These are phyloP conservation scores for Cercospora sesami DNA, from an alignment of 2,329 filamentous ascomycete genomes.

Conservation along the genomic window DNA sequence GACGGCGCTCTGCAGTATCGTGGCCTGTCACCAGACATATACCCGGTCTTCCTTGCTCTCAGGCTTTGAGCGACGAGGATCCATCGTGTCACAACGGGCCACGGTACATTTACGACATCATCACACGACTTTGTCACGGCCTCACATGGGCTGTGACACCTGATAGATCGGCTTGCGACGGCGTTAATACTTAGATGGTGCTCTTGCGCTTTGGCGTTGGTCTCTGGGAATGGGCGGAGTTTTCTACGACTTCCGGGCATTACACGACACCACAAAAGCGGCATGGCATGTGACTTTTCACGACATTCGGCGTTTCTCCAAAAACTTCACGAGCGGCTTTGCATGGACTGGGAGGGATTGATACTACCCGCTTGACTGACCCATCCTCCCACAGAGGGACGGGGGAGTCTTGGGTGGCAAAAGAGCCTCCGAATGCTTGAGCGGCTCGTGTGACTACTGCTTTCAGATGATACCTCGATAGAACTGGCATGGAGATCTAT, in stretches of 20 bases:
- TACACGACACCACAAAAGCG: slow-evolving; percentile 19
- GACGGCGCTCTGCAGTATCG: slow-evolving; percentile 28
- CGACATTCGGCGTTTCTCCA: slow-evolving; percentile 18
- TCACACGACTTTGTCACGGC: slow-evolving; percentile 24
- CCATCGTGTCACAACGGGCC: slow-evolving; percentile 23
- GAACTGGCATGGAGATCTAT: slow-evolving; percentile 19
- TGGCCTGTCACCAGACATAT: slow-evolving; percentile 23
- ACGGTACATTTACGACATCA: slow-evolving; percentile 30
- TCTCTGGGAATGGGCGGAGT: slow-evolving; percentile 16
- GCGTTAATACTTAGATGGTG: slow-evolving; percentile 26
- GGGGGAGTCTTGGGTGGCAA: slow-evolving; percentile 12
- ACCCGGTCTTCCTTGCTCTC: slow-evolving; percentile 23
- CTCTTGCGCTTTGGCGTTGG: slow-evolving; percentile 12
- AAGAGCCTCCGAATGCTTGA: slow-evolving; percentile 8
- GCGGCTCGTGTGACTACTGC: slow-evolving; percentile 18
- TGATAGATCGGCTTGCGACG: slow-evolving; percentile 29
- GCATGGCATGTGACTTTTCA: slow-evolving; percentile 23
- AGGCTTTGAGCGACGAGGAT: slow-evolving; percentile 28
- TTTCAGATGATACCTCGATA: slow-evolving; percentile 24
- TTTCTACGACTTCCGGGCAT: slow-evolving; percentile 17
- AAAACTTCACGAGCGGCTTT: slow-evolving; percentile 19
- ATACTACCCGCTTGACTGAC: slow-evolving; percentile 16
- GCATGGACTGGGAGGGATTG: slow-evolving; percentile 17
- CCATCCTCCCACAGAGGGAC: slow-evolving; percentile 16
- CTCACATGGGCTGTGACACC: slow-evolving; percentile 21